Evolutionary conservation across 257 asterid species (phyloP), one percentile per base, ranked within the genome.

Genomic region (Ocimum tenuiflorum): DNA sequence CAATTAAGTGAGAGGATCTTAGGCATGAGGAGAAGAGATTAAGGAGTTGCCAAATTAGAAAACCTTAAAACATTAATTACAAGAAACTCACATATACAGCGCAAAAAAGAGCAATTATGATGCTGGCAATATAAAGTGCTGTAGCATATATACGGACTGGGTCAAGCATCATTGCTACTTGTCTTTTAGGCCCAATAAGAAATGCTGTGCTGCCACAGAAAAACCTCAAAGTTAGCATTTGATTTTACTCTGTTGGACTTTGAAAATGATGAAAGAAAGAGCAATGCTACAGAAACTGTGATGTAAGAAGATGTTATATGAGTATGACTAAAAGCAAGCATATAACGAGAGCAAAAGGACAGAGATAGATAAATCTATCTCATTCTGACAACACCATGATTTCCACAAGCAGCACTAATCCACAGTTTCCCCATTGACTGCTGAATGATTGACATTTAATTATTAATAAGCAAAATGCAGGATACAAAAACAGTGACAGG

Each of bases 151-250:
- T 86, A 43, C 99, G 95, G 58, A 75, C 94, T 63, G 95, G 96
- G 75, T 92, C 99, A 61, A 92, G 89, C 99, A 92, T 92, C 99
- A 92, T 85, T 17, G 97, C 78, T 68, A 79, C 81, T 82, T 92
- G 99, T 74, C 97, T 78, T 84, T 86, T 87, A 71, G 99, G 97
- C 70, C 99, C 99, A 70, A 92, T 89, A 43, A 92, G 97, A 73
- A 92, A 92, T 68, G 84, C 95, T 89, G 99, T 92, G 96, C 99
- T 92, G 99, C 83, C 90, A 84, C 81, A 75, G 56, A 69, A 71
- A 81, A 73, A 39, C 52, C 47, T 60, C 60, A 39, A 51, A 66
- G 47, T 85, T 72, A 80, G 81, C 72, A 73, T 54, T 60, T 22
- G 45, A 63, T 15, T 29, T 52, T 29, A 5, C 27, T 11, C 53